Percentiles rank a stretch among this genome's conserved stretches.
These are phyloP conservation scores for Xerocomus potaroensis DNA, from an alignment of 768 basidiomycete genomes.

Conservation along the genomic window DNA sequence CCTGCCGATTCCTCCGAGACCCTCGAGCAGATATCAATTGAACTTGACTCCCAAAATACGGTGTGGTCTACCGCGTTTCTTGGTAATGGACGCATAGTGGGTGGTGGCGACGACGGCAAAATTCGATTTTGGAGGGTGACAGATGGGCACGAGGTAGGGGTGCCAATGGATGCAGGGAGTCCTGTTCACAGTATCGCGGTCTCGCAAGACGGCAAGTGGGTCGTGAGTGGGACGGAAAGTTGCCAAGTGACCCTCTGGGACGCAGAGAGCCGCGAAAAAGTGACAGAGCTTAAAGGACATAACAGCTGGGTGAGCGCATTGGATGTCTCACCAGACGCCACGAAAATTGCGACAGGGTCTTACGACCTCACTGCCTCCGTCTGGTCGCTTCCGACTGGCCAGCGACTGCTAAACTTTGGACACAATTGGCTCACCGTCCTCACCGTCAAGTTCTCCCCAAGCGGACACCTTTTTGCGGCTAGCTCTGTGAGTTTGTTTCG, in stretches of 20 bases:
- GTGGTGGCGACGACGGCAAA: too few relatives aligned
- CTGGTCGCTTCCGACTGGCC: neutral
- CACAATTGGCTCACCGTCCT: neutral
- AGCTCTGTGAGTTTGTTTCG: neutral
- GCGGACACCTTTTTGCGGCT: neutral
- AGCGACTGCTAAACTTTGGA: neutral
- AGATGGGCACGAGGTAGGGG: neutral
- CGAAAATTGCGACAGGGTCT: neutral
- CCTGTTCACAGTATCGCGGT: neutral
- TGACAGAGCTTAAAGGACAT: neutral
- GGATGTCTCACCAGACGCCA: neutral
- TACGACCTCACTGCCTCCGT: neutral
- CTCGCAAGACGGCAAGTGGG: neutral
- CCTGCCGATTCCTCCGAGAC: too few relatives aligned
- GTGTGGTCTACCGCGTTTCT: too few relatives aligned
- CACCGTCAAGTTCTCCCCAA: constrained; percentile 1
- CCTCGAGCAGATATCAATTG: too few relatives aligned
- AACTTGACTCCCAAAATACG: too few relatives aligned
- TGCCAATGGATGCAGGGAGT: neutral
- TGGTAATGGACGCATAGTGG: too few relatives aligned
- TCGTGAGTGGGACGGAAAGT: neutral
- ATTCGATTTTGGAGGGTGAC: neutral
- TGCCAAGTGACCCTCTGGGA: neutral
- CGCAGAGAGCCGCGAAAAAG: neutral
- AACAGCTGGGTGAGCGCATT: neutral